Conservation (phyloP, 164 flowering plant species). For the Nymphaea colorata region DNA sequence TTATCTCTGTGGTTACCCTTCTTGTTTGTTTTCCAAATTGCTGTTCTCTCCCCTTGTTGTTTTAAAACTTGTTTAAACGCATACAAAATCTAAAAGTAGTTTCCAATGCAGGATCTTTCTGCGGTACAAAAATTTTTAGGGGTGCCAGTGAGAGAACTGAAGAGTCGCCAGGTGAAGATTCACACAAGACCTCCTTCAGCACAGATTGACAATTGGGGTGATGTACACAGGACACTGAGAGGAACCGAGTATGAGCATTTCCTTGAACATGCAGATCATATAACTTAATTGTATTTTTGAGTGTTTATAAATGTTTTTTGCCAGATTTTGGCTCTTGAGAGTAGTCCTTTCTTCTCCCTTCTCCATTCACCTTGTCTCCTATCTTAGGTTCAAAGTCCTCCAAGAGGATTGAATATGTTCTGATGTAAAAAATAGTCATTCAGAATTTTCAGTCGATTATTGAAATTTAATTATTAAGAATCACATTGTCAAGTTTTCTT, state of each 20-base stretch:
- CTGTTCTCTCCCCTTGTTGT: too few species aligned
- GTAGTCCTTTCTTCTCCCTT: too few species aligned
- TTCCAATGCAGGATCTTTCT: conserved; percentile 32
- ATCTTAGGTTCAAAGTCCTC: not conserved
- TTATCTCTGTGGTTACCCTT: too few species aligned
- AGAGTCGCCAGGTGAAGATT: conserved; percentile 74
- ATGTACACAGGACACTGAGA: conserved; percentile 38
- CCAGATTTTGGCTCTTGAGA: not conserved
- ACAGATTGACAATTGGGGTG: conserved; percentile 62
- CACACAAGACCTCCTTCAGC: conserved; percentile 47
- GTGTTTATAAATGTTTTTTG: not conserved
- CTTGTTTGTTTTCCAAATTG: too few species aligned
- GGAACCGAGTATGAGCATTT: conserved; percentile 53
- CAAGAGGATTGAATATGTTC: not conserved
- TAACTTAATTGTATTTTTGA: conserved; percentile 1
- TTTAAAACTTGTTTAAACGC: too few species aligned
- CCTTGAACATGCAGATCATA: conserved; percentile 17
- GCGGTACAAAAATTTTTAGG: conserved; percentile 53
- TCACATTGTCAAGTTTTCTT: not conserved
- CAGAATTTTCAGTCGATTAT: not conserved
- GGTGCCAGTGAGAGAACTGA: conserved; percentile 39
- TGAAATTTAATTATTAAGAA: too few species aligned
- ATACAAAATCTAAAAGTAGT: not conserved
- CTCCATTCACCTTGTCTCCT: not conserved
- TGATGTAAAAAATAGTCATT: not conserved